Evolutionary conservation across 1,139 yeast genomes (phyloP).

Genomic region (Scheffersomyces titani): DNA sequence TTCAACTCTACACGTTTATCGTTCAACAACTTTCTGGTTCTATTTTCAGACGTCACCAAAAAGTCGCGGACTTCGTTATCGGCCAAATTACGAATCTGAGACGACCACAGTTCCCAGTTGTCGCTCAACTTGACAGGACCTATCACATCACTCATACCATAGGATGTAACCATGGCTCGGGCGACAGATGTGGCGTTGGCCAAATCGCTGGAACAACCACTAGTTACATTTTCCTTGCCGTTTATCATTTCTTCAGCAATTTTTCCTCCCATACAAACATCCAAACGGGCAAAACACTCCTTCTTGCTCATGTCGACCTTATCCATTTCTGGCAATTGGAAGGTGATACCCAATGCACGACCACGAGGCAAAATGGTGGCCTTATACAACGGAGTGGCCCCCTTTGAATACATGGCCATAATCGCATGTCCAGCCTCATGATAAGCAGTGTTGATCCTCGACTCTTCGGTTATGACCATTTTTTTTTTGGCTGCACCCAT

Average conservation of each 20-base stretch:
- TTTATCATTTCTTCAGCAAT: slow-evolving; percentile 92
- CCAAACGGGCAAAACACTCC: slow-evolving; percentile 89
- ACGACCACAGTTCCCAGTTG: slow-evolving; percentile 95
- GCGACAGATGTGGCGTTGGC: slow-evolving; percentile 90
- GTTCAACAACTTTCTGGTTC: slow-evolving; percentile 70
- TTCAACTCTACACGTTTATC: slow-evolving; percentile 72
- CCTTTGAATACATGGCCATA: slow-evolving; percentile 91
- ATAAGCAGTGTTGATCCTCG: slow-evolving; percentile 90
- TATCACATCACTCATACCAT: slow-evolving; percentile 92
- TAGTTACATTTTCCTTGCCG: slow-evolving; percentile 90
- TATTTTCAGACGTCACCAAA: slow-evolving; percentile 71
- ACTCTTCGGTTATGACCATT: slow-evolving; percentile 95
- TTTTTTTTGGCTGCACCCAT: slow-evolving; percentile 98
- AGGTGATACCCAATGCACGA: slow-evolving; percentile 92
- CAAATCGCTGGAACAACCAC: slow-evolving; percentile 92
- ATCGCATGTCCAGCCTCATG: slow-evolving; percentile 99
- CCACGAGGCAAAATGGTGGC: slow-evolving; percentile 98
- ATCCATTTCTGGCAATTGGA: slow-evolving; percentile 98
- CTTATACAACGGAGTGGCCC: slow-evolving; percentile 95
- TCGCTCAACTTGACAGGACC: slow-evolving; percentile 91
- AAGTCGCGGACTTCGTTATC: slow-evolving; percentile 86
- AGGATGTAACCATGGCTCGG: slow-evolving; percentile 93
- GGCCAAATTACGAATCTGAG: slow-evolving; percentile 81
- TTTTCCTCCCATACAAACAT: slow-evolving; percentile 99
- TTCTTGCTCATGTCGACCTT: slow-evolving; percentile 88